phyloP scores from a whole-genome alignment of 2,329 filamentous ascomycete genomes.

The Tolypocladium tropicale region DNA sequence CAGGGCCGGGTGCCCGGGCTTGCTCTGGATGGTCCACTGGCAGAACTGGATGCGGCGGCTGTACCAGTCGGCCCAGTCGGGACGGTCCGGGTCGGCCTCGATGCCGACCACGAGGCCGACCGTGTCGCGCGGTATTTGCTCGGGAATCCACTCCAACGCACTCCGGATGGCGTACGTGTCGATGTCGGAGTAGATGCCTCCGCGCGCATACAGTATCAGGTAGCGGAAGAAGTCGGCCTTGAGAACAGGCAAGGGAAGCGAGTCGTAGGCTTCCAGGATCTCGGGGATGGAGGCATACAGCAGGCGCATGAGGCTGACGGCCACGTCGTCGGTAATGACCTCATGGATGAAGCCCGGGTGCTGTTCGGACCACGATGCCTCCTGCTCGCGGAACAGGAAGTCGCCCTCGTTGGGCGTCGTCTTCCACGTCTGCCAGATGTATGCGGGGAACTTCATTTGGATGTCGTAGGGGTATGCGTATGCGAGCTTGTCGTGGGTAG shows the following conservation, averaged over 20 bases:
- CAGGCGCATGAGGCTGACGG: constrained; percentile 69
- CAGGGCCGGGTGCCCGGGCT: constrained; percentile 86
- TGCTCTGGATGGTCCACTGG: constrained; percentile 97
- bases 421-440: constrained; percentile 99
- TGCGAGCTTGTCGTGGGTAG: constrained; percentile 69
- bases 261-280: constrained; percentile 64
- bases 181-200: constrained; percentile 75
- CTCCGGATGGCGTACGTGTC: constrained; percentile 80
- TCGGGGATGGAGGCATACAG: constrained; percentile 78
- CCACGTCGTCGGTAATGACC: constrained; percentile 87
- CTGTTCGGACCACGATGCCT: constrained; percentile 79
- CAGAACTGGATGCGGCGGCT: constrained; percentile 94
- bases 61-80: constrained; percentile 94
- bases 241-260: constrained; percentile 63
- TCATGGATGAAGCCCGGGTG: constrained; percentile 94
- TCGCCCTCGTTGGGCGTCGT: constrained; percentile 65
- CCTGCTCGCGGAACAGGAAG: constrained; percentile 73
- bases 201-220: constrained; percentile 52
- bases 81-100: constrained; percentile 87
- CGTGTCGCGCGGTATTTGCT: constrained; percentile 61
- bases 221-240: constrained; percentile 76
- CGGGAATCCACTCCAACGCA: constrained; percentile 79
- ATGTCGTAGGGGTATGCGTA: constrained; percentile 94
- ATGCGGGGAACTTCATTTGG: constrained; percentile 81
- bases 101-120: constrained; percentile 89